A percentile compares a stretch with the other conserved stretches of the same genome.
Evolutionary conservation across 2,329 filamentous ascomycete species (phyloP).

Genomic region (Diaporthe eres): DNA sequence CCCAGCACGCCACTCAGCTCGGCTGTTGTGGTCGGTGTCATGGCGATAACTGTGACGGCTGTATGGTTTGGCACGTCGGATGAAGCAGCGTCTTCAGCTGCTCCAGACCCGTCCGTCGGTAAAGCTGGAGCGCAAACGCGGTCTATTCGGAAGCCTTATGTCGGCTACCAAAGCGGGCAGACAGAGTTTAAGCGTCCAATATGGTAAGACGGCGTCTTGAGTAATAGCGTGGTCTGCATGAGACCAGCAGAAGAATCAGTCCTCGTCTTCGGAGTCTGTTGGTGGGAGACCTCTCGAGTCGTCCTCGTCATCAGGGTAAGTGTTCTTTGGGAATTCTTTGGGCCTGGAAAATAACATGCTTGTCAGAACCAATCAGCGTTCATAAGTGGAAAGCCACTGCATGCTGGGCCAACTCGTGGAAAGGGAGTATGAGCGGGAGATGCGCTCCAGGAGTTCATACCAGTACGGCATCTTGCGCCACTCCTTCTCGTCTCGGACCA

Average conservation of each 20-base stretch:
- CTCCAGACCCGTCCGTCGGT: not conserved
- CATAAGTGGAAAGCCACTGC: not conserved
- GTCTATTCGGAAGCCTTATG: slow-evolving; percentile 6
- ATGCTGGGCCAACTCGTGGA: not conserved
- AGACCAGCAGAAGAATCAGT: slow-evolving; percentile 19
- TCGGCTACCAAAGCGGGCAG: slow-evolving; percentile 41
- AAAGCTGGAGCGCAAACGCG: not conserved
- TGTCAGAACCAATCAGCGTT: not conserved
- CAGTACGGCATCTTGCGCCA: slow-evolving; percentile 94
- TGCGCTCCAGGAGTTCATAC: slow-evolving; percentile 60
- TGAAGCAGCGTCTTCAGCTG: slow-evolving; percentile 44
- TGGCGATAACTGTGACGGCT: slow-evolving; percentile 76
- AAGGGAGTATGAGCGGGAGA: not conserved
- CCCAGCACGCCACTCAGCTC: slow-evolving; percentile 78
- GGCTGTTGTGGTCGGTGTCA: slow-evolving; percentile 75
- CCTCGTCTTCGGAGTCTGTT: slow-evolving; percentile 81
- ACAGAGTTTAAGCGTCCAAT: not conserved
- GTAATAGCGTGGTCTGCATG: not conserved
- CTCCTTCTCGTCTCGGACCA: slow-evolving; percentile 89
- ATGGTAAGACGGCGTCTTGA: not conserved
- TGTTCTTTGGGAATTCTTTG: slow-evolving; percentile 79
- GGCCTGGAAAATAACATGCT: slow-evolving; percentile 68
- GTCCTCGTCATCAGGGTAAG: slow-evolving; percentile 79
- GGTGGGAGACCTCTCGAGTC: slow-evolving; percentile 89
- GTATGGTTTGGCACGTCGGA: slow-evolving; percentile 71